Percentiles rank a stretch among this genome's conserved stretches.
These are phyloP conservation scores for Heracleum sosnowskyi DNA, from an alignment of 129 eudicot genomes.

Conservation along the genomic window DNA sequence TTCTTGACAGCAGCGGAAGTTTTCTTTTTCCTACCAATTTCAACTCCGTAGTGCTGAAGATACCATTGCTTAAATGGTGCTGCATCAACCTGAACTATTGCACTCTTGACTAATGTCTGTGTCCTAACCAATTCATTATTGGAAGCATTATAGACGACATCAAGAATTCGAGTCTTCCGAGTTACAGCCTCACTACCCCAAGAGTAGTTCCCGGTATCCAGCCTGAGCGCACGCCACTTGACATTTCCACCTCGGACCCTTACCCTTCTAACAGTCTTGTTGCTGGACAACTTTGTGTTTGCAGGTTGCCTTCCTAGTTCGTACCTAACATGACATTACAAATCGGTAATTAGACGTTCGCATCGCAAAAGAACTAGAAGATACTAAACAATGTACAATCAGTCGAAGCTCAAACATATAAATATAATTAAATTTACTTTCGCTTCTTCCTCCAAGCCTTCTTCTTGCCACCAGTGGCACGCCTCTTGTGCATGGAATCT, in stretches of 20 bases:
- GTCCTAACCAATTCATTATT: slow-evolving; percentile 12
- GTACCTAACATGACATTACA: background rate
- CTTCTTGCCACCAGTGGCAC: slow-evolving; percentile 91
- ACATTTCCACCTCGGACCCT: slow-evolving; percentile 15
- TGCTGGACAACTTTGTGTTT: slow-evolving; percentile 9
- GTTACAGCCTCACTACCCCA: slow-evolving; percentile 18
- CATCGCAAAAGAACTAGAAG: background rate
- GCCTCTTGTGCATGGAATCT: slow-evolving; percentile 85
- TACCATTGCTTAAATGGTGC: slow-evolving; percentile 18
- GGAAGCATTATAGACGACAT: slow-evolving; percentile 14
- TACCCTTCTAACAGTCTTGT: slow-evolving; percentile 16
- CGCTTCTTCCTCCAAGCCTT: slow-evolving; percentile 95
- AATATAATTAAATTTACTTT: slow-evolving; percentile 29
- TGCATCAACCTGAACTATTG: slow-evolving; percentile 15
- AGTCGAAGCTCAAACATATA: background rate
- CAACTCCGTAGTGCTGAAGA: slow-evolving; percentile 10
- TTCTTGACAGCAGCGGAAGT: slow-evolving; percentile 10
- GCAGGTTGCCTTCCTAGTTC: slow-evolving; percentile 13
- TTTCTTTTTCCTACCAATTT: slow-evolving; percentile 13
- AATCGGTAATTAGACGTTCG: too few species aligned
- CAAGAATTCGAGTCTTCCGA: slow-evolving; percentile 12
- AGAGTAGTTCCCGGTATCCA: slow-evolving; percentile 13
- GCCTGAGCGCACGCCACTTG: slow-evolving; percentile 12
- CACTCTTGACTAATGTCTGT: slow-evolving; percentile 12
- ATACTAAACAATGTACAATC: background rate